Base-by-base conservation (phyloP, 805 yeast species). In the Deakozyma indianensis region DNA sequence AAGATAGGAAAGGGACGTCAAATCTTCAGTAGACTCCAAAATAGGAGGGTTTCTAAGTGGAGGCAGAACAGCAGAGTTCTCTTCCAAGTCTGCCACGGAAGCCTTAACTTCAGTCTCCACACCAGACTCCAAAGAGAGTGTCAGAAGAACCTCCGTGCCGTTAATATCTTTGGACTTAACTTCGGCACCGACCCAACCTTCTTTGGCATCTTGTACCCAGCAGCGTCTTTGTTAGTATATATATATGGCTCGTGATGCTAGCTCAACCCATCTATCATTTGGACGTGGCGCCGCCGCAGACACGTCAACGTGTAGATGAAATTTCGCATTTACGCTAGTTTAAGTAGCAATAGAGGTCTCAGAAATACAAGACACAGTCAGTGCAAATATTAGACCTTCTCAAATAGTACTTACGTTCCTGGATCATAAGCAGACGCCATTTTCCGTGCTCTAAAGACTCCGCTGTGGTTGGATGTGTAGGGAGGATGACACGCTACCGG, bases 21-120 rank as follows among this genome's bases (percentile, higher is more conserved):
- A 73, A 65, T 92, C 98, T 60, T 90, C 96, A 18, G 94, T 86
- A 2, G 95, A 83, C 63, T 90, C 98, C 51, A 86, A 70, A 49
- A 82, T 78, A 2, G 94, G 92, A 44, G 96, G 96, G 61, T 90
- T 90, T 61, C 95, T 56, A 75, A 59, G 88, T 72, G 25, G 86
- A 60, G 7, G 41, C 50, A 24, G 43, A 48, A 18, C 59, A 45
- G 42, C 57, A 38, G 21, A 24, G 32, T 29, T 21, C 41, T 41
- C 38, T 22, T 49, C 52, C 32, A 50, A 28, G 23, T 50, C 56
- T 5, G 51, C 50, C 29, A 58, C 49, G 4, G 52, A 46, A 27
- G 45, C 43, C 20, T 50, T 32, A 7, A 32, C 38, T 20, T 9
- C 9, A 51, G 52, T 25, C 47, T 55, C 58, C 3, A 47, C 43